phyloP scores from a whole-genome alignment of 257 asterid genomes.

The Solanum chiquidenum region DNA sequence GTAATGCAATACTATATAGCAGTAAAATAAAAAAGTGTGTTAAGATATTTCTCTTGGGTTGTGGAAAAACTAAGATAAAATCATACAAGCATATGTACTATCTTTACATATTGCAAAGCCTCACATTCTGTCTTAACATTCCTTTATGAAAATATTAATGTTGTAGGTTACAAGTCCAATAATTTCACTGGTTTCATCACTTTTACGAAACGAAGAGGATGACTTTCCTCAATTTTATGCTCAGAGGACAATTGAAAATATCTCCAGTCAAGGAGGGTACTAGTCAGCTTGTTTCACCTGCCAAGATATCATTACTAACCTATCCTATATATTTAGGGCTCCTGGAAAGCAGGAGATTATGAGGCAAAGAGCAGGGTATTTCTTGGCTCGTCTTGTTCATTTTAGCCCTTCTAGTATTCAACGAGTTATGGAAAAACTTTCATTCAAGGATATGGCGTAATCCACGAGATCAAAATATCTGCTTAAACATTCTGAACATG shows the following conservation, averaged over 20 bases:
- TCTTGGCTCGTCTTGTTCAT: constrained; percentile 78
- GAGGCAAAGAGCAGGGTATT: constrained; percentile 89
- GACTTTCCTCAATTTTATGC: constrained; percentile 82
- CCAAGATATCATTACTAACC: constrained; percentile 84
- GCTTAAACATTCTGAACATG: constrained; percentile 76
- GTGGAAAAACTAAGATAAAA: background rate
- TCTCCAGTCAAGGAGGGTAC: constrained; percentile 91
- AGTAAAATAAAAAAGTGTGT: background rate
- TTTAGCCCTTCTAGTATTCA: constrained; percentile 6
- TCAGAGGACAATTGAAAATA: constrained; percentile 83
- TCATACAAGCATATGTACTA: background rate
- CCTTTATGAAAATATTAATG: too few species aligned
- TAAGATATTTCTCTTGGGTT: background rate
- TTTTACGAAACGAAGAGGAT: constrained; percentile 60
- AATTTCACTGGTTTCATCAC: too few species aligned
- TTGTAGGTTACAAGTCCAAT: too few species aligned
- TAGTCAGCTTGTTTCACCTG: constrained; percentile 91
- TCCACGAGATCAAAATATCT: constrained; percentile 94
- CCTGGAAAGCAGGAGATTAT: constrained; percentile 85
- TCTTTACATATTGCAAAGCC: background rate
- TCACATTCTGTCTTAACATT: too few species aligned
- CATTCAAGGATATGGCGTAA: constrained; percentile 77
- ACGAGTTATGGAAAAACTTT: constrained; percentile 64
- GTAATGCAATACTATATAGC: background rate
- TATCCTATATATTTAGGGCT: constrained; percentile 80